phyloP scores from a whole-genome alignment of 805 yeast genomes.

The Candida ponderosae region DNA sequence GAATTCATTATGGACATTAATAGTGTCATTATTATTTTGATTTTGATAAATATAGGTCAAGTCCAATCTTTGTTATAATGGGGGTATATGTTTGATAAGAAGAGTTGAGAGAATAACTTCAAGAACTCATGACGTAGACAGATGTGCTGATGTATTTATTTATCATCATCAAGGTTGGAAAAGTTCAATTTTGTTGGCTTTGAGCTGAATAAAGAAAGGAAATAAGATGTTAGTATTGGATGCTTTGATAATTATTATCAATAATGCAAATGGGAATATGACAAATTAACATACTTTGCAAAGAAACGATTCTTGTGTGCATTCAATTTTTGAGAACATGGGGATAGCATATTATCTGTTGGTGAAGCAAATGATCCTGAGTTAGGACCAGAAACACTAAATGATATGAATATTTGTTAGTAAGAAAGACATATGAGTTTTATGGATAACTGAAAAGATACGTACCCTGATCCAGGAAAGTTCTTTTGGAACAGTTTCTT shows the following conservation, averaged over 20 bases:
- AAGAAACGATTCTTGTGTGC: constrained; percentile 38
- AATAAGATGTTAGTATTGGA: constrained; percentile 6
- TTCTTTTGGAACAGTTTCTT: constrained; percentile 15
- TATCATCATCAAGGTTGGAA: constrained; percentile 5
- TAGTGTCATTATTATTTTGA: no score
- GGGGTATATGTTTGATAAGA: no score
- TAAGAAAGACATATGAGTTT: not conserved
- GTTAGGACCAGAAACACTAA: not conserved
- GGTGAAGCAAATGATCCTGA: constrained; percentile 36
- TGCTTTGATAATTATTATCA: no score
- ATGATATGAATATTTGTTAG: not conserved
- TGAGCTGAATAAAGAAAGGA: no score
- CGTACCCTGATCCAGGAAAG: constrained; percentile 7
- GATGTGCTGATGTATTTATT: no score
- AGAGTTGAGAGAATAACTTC: no score
- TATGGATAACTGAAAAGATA: no score
- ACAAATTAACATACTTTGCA: constrained; percentile 23
- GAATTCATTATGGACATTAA: no score
- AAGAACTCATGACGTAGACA: no score
- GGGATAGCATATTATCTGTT: constrained; percentile 50
- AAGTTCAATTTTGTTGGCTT: constrained; percentile 20
- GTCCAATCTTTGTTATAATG: no score
- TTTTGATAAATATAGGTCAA: no score
- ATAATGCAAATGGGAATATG: not conserved
- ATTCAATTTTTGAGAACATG: constrained; percentile 48